Evolutionary conservation across 2,329 filamentous ascomycete genomes (phyloP).

Genomic region (Talaromyces sp.): DNA sequence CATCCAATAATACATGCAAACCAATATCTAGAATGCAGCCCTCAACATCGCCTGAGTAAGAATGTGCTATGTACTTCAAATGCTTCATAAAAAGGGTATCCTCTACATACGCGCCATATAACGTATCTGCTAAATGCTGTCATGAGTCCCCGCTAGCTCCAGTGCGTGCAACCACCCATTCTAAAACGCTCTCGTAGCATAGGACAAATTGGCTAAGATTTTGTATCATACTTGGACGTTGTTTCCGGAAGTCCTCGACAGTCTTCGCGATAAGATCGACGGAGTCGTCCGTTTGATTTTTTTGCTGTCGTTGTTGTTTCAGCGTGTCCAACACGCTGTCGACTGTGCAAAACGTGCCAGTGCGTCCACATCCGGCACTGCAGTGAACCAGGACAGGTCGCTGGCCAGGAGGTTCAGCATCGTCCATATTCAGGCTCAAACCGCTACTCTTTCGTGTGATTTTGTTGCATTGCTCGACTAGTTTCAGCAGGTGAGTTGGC

Average conservation of each 20-base stretch:
- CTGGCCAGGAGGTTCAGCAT: constrained; percentile 49
- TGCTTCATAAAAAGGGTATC: background rate
- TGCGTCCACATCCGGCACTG: constrained; percentile 90
- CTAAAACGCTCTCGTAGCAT: constrained; percentile 89
- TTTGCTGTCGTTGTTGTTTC: constrained; percentile 63
- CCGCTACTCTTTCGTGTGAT: constrained; percentile 45
- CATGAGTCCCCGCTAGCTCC: background rate
- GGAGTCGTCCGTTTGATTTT: constrained; percentile 43
- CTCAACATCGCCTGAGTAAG: background rate
- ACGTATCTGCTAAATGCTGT: background rate
- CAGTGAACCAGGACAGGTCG: constrained; percentile 89
- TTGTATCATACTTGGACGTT: constrained; percentile 94
- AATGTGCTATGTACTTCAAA: background rate
- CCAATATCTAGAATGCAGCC: background rate
- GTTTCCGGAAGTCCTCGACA: constrained; percentile 82
- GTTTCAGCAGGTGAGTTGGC: constrained; percentile 74
- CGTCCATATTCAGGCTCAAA: constrained; percentile 28
- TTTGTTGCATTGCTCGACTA: constrained; percentile 82
- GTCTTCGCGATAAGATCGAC: constrained; percentile 78
- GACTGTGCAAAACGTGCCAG: constrained; percentile 93
- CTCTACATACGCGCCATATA: background rate
- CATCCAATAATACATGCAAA: background rate
- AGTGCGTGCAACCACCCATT: constrained; percentile 58
- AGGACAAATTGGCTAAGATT: constrained; percentile 88
- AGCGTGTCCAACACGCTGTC: constrained; percentile 95